Base-by-base conservation (phyloP, 768 basidiomycete genomes). In the Rhodotorula babjevae region DNA sequence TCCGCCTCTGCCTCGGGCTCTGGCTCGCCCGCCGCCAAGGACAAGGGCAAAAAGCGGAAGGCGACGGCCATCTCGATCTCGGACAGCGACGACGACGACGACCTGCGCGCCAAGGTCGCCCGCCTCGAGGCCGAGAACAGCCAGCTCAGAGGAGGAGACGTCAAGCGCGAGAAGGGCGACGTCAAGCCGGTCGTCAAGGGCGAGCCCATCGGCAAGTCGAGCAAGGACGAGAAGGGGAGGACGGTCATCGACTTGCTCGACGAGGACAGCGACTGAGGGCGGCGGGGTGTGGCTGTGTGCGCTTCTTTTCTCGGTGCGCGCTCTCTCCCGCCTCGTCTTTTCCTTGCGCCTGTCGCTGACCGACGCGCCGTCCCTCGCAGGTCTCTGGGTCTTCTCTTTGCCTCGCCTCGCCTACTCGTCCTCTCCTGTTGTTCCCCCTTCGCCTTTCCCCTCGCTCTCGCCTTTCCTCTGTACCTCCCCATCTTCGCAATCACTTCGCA, bases 51-150 rank as follows among this genome's bases (percentile, higher is more conserved):
- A 33, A 66, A 64, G 58, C 49, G 62, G 33, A 49, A 50, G 60
- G 19, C 14, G 7, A 21, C 8, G 21, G 68, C 36, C 9, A 42
- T 74, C 61, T 52, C 68, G 3, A 40, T 74, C 65, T 52, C 56
- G 18, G 55, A 65, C 57, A 36, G 40, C 19, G 47, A 61, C 31
- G 63, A 59, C n/a, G 59, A 49, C 10, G 72, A 74, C 25, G 68
- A 60, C 46, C 52, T 66, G n/a, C 52, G 61, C 33, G 33, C 65
- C 53, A 61, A 66, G 64, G 25, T 62, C 70, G 65, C 56, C 27
- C 33, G 47, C 23, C 58, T 64, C 46, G 42, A 73, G 40, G 36
- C 44, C 0, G 60, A 73, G 50, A 59, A 63, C 47, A 50, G 27
- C 18, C 46, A 33, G 57, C 53, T 58, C 27, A 7, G 56, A 6